These are phyloP conservation scores for Gamarada debralockiae DNA, from an alignment of 495 filamentous ascomycete species.

Conservation along the genomic window DNA sequence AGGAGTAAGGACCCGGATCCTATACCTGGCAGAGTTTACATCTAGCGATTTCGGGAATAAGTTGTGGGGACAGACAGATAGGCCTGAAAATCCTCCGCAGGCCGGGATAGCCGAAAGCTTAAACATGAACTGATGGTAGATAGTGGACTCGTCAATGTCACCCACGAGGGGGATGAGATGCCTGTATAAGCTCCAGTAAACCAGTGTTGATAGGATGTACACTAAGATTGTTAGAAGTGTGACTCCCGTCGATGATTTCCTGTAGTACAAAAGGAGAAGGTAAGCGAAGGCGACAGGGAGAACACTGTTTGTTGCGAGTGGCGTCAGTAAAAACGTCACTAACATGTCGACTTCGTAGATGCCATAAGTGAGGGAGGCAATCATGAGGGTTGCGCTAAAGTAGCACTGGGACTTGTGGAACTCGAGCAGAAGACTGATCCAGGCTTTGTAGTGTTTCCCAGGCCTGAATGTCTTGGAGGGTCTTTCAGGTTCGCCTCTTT, in stretches of 20 bases:
- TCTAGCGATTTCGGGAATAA: background rate
- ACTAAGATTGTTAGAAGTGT: background rate
- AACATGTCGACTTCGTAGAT: background rate
- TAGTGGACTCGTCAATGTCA: background rate
- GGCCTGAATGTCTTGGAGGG: background rate
- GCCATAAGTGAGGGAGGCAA: background rate
- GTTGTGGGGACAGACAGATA: background rate
- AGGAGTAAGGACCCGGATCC: background rate
- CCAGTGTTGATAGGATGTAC: background rate
- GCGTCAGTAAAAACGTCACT: background rate
- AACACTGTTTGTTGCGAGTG: background rate
- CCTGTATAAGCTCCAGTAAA: background rate
- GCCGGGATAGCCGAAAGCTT: slow-evolving; percentile 1
- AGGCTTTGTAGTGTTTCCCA: background rate
- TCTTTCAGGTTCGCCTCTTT: background rate
- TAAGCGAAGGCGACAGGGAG: background rate
- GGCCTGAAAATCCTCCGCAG: background rate
- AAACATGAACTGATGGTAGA: background rate
- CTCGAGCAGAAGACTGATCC: background rate
- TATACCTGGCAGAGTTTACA: background rate
- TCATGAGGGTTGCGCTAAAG: background rate
- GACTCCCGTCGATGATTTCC: background rate
- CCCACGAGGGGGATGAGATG: background rate
- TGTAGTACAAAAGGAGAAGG: background rate
- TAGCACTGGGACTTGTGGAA: slow-evolving; percentile 3